Base-by-base conservation (phyloP, 2,329 filamentous ascomycete genomes). In the Zymoseptoria tritici region DNA sequence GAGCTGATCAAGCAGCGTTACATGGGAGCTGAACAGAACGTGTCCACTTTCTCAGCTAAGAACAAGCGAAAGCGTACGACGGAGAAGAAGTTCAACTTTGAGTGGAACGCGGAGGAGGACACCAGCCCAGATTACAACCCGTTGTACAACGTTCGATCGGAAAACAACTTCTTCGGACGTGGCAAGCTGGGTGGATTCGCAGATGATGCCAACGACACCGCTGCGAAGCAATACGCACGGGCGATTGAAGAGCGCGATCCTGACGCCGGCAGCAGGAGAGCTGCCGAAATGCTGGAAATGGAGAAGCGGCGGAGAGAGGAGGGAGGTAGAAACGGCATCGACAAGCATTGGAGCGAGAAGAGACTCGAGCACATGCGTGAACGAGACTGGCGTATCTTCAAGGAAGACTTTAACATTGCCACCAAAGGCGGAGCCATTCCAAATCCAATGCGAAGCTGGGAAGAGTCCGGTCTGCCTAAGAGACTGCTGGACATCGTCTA, bases 381-480 rank as follows among this genome's bases (percentile, higher is more conserved):
- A 77, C 83, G 94, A 73, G 94, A 99, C 76, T 99, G 94, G 94
- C 90, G 94, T 72, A 97, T 99, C 68, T 97, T 99, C 85, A 99
- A 97, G 77, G 94, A 97, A 75, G 92, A 99, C 75, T 97, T 96
- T 78, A 95, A 94, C 68, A 99, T 99, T 72, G 83, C 88, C 49
- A 97, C 91, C 8, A 97, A 96, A 75, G 94, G 94, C 60, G 93
- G 93, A 51, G 82, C 83, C 24, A 91, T 97, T 58, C 94, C 94
- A 0, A 93, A 97, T 69, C 94, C 94, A 0, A 97, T 99, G 92
- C 91, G 94, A 55, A 91, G 82, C 67, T 99, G 94, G 94, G 73
- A 83, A 53, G 94, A 99, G 75, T 96, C 92, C 3, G 82, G 81
- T 5, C 80, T 99, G 49, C 92, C 94, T 2, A 81, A 83, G 61